phyloP scores from a whole-genome alignment of 1,139 yeast species.

The Kluyveromyces marxianus region DNA sequence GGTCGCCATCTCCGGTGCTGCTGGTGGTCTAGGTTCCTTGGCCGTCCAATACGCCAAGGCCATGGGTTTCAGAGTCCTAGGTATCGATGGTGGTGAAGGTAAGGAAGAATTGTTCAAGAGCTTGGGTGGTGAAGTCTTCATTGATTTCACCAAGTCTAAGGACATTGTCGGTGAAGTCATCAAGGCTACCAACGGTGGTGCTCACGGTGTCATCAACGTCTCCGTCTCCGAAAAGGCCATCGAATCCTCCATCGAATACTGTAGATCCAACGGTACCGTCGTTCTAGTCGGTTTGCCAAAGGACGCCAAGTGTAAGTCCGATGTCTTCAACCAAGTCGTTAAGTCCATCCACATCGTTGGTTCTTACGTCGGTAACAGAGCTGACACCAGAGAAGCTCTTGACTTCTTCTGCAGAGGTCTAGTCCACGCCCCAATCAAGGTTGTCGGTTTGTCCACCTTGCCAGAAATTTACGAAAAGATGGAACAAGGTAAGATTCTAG shows the following conservation, averaged over 20 bases:
- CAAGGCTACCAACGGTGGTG: conserved; percentile 62
- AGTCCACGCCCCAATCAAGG: conserved; percentile 60
- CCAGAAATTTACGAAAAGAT: conserved; percentile 56
- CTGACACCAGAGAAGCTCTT: conserved; percentile 68
- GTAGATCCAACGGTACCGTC: conserved; percentile 68
- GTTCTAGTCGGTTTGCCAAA: conserved; percentile 80
- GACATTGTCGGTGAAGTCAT: conserved; percentile 48
- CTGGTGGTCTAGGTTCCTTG: conserved; percentile 77
- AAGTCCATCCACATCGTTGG: conserved; percentile 59
- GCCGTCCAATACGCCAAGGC: conserved; percentile 79
- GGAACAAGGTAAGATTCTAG: conserved; percentile 65
- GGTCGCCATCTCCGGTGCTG: conserved; percentile 79
- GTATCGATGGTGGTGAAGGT: conserved; percentile 67
- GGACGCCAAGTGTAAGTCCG: conserved; percentile 53
- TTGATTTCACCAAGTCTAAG: conserved; percentile 51
- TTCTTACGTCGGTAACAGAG: conserved; percentile 76
- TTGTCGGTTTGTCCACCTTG: conserved; percentile 61
- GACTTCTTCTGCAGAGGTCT: conserved; percentile 67
- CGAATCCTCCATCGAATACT: conserved; percentile 58
- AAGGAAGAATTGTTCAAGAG: conserved; percentile 48
- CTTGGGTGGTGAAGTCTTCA: conserved; percentile 63
- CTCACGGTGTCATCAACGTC: conserved; percentile 75
- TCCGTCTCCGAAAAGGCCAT: conserved; percentile 73
- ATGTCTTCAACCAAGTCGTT: conserved; percentile 59
- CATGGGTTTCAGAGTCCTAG: conserved; percentile 72